Evolutionary conservation across 768 basidiomycete species (phyloP).

Genomic region (Lentinula lateritia): DNA sequence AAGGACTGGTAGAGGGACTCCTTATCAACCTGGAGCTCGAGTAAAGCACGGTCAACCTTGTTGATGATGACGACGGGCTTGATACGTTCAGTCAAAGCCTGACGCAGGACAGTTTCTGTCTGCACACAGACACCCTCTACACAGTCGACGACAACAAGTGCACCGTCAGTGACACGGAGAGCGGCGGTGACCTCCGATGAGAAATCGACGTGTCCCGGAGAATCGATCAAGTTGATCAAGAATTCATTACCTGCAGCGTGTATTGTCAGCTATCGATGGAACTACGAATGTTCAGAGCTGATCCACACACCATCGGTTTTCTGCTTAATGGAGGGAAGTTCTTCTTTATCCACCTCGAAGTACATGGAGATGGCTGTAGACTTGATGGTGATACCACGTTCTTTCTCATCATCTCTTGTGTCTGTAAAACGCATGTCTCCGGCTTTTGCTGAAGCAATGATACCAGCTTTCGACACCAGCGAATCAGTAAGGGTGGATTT

Average conservation of each 20-base stretch:
- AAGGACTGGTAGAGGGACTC: constrained; percentile 98
- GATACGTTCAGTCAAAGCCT: constrained; percentile 96
- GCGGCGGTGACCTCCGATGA: constrained; percentile 99
- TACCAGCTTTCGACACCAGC: constrained; percentile 98
- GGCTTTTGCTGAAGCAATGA: constrained; percentile 91
- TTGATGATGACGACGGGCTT: constrained; percentile 99
- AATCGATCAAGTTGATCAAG: constrained; percentile 99
- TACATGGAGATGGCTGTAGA: constrained; percentile 99
- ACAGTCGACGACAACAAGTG: constrained; percentile 98
- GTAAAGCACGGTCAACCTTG: constrained; percentile 99
- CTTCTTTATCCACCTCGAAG: constrained; percentile 92
- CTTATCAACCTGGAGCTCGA: constrained; percentile 96
- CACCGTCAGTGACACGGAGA: constrained; percentile 99
- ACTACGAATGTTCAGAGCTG: neutral
- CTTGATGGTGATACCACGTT: constrained; percentile 99
- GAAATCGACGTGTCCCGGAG: constrained; percentile 99
- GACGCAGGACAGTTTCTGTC: constrained; percentile 98
- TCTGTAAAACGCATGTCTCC: constrained; percentile 97
- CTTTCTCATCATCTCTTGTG: constrained; percentile 97
- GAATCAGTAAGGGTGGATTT: constrained; percentile 99
- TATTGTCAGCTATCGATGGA: neutral
- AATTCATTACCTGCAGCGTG: constrained; percentile 72
- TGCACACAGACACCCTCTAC: constrained; percentile 99
- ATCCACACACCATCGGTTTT: constrained; percentile 75
- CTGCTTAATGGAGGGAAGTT: constrained; percentile 81